Percentiles rank a stretch among this genome's conserved stretches.
Evolutionary conservation across 306 rosid species (phyloP).

Genomic region (Cucurbita argyrosperma): DNA sequence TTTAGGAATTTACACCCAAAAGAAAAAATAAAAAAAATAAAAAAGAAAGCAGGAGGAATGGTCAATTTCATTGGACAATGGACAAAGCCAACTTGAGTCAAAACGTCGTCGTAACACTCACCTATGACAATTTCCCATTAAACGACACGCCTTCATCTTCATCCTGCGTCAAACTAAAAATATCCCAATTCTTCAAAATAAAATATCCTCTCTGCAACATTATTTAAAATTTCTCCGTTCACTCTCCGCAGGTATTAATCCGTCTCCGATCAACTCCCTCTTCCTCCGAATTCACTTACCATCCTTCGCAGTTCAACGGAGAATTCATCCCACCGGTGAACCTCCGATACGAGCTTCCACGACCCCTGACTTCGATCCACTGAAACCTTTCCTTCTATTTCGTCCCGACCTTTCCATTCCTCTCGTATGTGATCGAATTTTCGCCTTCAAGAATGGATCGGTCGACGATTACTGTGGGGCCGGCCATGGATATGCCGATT

Average conservation of each 20-base stretch:
- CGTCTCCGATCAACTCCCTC: conserved; percentile 13
- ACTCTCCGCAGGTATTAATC: not conserved
- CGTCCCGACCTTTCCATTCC: not conserved
- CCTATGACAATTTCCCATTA: not conserved
- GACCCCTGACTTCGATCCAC: not conserved
- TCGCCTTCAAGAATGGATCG: conserved; percentile 45
- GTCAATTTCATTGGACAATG: conserved; percentile 9
- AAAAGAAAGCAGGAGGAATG: not conserved
- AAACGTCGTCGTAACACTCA: conserved; percentile 17
- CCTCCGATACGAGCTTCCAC: too few species aligned
- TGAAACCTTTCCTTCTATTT: not conserved
- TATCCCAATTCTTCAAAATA: not conserved
- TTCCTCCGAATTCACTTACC: not conserved
- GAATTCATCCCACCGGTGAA: not conserved
- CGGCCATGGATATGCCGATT: conserved; percentile 73
- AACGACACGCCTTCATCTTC: conserved; percentile 16
- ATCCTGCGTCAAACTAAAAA: not conserved
- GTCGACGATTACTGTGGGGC: conserved; percentile 47
- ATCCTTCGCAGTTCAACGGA: not conserved
- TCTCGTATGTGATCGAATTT: conserved; percentile 23
- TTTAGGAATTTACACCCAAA: not conserved
- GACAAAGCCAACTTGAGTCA: not conserved
- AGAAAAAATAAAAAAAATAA: not conserved
- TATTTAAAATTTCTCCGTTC: not conserved
- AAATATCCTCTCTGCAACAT: not conserved